These are phyloP conservation scores for Oryza meridionalis DNA, from an alignment of 176 grass and related monocot species.

Conservation along the genomic window DNA sequence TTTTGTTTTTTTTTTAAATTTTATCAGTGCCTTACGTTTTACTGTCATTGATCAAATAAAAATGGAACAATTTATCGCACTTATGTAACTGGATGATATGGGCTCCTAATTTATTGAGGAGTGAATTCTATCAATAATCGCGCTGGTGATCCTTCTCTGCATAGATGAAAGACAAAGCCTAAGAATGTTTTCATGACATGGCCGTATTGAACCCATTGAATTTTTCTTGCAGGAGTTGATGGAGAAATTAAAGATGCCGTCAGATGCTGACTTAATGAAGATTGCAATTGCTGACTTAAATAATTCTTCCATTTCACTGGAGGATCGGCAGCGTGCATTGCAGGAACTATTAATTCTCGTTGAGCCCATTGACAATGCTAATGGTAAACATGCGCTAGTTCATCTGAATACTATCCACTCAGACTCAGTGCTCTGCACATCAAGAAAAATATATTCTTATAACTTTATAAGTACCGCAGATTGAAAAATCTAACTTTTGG, in stretches of 20 bases:
- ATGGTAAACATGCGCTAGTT: constrained; percentile 58
- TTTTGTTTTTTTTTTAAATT: neutral
- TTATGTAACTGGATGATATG: neutral
- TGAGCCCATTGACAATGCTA: constrained; percentile 84
- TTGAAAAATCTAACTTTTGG: neutral
- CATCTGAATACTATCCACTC: neutral
- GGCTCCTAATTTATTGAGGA: neutral
- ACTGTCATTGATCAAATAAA: neutral
- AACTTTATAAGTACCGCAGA: neutral
- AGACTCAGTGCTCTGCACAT: constrained; percentile 6
- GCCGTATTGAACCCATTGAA: neutral
- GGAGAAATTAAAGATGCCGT: constrained; percentile 84
- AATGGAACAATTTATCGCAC: neutral
- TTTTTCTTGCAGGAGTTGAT: constrained; percentile 73
- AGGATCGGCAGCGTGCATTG: constrained; percentile 69
- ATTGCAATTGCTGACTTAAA: constrained; percentile 83
- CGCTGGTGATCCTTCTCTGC: neutral
- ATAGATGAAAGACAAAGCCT: constrained; percentile 15
- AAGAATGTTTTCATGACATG: neutral
- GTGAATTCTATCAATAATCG: neutral
- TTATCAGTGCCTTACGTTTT: neutral
- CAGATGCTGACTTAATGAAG: constrained; percentile 92
- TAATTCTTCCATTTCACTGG: constrained; percentile 79
- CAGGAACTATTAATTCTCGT: constrained; percentile 86
- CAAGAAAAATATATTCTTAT: constrained; percentile 1